Conservation (phyloP, 345 rosid species). For the Xanthoceras sorbifolium region DNA sequence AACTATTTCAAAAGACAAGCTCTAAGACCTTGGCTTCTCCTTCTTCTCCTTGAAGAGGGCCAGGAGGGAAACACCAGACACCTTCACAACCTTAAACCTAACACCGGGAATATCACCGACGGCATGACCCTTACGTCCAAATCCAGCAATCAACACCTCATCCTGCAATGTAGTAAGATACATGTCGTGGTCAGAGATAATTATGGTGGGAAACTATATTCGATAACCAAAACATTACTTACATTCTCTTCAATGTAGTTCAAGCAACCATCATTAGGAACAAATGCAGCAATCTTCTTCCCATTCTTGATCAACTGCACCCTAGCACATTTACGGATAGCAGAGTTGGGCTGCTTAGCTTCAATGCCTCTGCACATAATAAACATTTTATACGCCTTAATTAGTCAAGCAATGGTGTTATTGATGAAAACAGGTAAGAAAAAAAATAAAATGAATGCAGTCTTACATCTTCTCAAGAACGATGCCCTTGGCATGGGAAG, state of each 20-base stretch:
- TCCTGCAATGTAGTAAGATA: conserved; percentile 39
- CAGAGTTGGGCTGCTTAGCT: conserved; percentile 99
- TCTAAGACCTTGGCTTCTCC: conserved; percentile 83
- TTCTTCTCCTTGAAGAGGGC: conserved; percentile 85
- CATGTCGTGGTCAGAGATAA: neutral
- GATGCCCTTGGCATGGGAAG: conserved; percentile 84
- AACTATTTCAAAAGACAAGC: neutral
- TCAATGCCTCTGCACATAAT: conserved; percentile 70
- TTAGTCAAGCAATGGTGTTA: neutral
- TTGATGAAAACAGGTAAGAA: neutral
- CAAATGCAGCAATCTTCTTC: conserved; percentile 96
- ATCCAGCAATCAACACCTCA: conserved; percentile 79
- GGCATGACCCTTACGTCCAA: conserved; percentile 82
- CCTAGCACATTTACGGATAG: conserved; percentile 92
- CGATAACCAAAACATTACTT: conserved; percentile 3
- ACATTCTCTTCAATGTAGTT: conserved; percentile 95
- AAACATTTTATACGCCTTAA: neutral
- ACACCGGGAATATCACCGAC: conserved; percentile 93
- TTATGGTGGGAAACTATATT: neutral
- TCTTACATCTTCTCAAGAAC: conserved; percentile 79
- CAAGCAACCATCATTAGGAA: conserved; percentile 95
- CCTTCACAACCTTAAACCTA: conserved; percentile 86
- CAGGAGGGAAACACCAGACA: conserved; percentile 76
- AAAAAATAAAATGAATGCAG: too few relatives aligned
- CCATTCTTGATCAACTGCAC: conserved; percentile 95